phyloP scores from a whole-genome alignment of 108 stramenopile species.

The Skeletonema grethae region DNA sequence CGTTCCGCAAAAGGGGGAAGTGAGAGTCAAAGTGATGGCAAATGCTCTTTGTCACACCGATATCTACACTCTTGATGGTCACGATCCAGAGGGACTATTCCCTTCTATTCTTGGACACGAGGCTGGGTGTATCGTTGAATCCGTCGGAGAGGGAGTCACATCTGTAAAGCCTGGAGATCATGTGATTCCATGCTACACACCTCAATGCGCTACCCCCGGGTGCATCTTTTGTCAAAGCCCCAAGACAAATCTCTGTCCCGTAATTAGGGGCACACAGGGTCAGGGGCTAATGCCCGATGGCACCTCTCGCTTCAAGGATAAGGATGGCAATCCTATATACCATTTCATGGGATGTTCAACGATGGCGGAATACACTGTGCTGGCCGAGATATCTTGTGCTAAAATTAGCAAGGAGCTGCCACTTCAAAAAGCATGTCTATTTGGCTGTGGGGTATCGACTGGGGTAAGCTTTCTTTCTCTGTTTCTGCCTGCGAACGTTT shows the following conservation, averaged over 20 bases:
- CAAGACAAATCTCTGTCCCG: slow-evolving; percentile 94
- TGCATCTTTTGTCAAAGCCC: slow-evolving; percentile 90
- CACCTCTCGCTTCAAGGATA: slow-evolving; percentile 48
- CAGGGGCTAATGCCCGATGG: slow-evolving; percentile 86
- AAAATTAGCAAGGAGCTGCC: slow-evolving; percentile 72
- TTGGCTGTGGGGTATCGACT: slow-evolving; percentile 91
- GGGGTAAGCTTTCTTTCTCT: slow-evolving; percentile 27
- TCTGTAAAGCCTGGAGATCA: slow-evolving; percentile 84
- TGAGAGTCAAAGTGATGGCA: slow-evolving; percentile 68
- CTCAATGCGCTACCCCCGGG: slow-evolving; percentile 64
- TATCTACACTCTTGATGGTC: slow-evolving; percentile 87
- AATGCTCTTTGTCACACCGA: slow-evolving; percentile 96
- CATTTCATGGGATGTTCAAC: slow-evolving; percentile 92
- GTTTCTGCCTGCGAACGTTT: too few species aligned
- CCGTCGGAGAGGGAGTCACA: slow-evolving; percentile 82
- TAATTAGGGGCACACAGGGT: slow-evolving; percentile 82
- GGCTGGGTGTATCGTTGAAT: slow-evolving; percentile 80
- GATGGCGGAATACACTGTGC: slow-evolving; percentile 86
- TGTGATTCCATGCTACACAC: slow-evolving; percentile 88
- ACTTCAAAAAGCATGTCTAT: slow-evolving; percentile 83
- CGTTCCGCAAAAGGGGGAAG: slow-evolving; percentile 86
- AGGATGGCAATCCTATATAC: slow-evolving; percentile 66
- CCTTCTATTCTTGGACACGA: slow-evolving; percentile 89
- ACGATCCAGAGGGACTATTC: slow-evolving; percentile 92
- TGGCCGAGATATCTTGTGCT: slow-evolving; percentile 89